A percentile compares a stretch with the other conserved stretches of the same genome.
Evolutionary conservation across 768 basidiomycete genomes (phyloP).

Genomic region (Leucogyrophana mollusca): DNA sequence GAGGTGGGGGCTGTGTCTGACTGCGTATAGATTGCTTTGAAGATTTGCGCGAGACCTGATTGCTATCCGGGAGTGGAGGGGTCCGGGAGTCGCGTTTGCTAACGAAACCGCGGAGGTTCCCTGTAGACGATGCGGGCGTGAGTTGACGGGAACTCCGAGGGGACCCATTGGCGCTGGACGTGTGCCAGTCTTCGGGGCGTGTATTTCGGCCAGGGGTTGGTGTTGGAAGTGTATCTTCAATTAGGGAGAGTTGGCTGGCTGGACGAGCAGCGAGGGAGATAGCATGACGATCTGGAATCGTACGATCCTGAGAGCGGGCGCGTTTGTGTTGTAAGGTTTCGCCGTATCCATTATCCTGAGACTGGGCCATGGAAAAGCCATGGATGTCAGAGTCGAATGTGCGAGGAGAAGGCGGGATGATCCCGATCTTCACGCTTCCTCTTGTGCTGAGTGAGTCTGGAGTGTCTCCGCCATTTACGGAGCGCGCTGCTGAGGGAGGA

Average conservation of each 20-base stretch:
- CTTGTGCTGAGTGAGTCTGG: conserved; percentile 10
- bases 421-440: conserved; percentile 28
- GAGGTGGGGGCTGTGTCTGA: conserved; percentile 26
- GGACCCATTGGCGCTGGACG: conserved; percentile 9
- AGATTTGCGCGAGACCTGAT: conserved; percentile 8
- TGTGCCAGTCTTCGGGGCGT: conserved; percentile 16
- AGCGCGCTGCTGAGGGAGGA: conserved; percentile 6
- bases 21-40: conserved; percentile 26
- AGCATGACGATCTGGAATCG: conserved; percentile 30
- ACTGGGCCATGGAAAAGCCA: not conserved
- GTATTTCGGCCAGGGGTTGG: conserved; percentile 18
- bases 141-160: conserved; percentile 17
- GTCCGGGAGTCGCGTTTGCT: conserved; percentile 14
- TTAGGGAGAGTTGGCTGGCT: conserved; percentile 15
- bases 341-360: conserved; percentile 17
- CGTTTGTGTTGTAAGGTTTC: conserved; percentile 23
- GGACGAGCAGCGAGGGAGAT: conserved; percentile 31
- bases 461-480: conserved; percentile 1
- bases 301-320: conserved; percentile 28
- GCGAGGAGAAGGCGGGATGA: conserved; percentile 28
- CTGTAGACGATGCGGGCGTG: conserved; percentile 30
- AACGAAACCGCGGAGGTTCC: conserved; percentile 26
- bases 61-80: not conserved
- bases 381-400: conserved; percentile 17
- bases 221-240: conserved; percentile 27